Percentiles rank a stretch among this genome's conserved stretches.
phyloP scores from a whole-genome alignment of 768 basidiomycete genomes.

The Boletus insuetus region DNA sequence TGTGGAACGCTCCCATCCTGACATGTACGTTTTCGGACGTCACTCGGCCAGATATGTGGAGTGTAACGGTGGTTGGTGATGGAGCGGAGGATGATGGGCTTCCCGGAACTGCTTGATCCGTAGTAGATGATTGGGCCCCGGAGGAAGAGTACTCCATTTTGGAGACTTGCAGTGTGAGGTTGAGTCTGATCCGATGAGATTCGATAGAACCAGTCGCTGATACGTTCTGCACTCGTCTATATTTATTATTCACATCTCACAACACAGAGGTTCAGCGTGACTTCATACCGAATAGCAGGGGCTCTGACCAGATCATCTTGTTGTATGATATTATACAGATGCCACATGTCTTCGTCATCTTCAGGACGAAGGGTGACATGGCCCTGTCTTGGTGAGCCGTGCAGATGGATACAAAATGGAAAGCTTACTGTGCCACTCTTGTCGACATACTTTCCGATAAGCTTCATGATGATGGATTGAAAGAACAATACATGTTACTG shows the following conservation, averaged over 20 bases:
- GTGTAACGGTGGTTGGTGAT: conserved; percentile 46
- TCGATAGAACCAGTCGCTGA: conserved; percentile 93
- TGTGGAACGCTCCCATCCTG: conserved; percentile 91
- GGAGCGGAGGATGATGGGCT: conserved; percentile 31
- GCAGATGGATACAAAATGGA: not conserved
- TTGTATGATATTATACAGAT: conserved; percentile 95
- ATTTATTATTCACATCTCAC: conserved; percentile 7
- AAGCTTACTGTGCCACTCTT: conserved; percentile 73
- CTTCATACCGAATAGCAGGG: conserved; percentile 70
- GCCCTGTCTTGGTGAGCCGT: conserved; percentile 53
- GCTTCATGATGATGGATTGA: conserved; percentile 61
- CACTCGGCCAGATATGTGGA: conserved; percentile 88
- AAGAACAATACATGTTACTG: not conserved
- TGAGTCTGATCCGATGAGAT: conserved; percentile 82
- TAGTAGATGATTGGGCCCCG: conserved; percentile 47
- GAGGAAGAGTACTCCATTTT: conserved; percentile 81
- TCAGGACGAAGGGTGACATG: conserved; percentile 94
- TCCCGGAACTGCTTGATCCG: conserved; percentile 36
- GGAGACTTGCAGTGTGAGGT: conserved; percentile 79
- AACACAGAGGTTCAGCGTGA: not conserved
- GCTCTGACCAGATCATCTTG: conserved; percentile 86
- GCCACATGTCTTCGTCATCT: conserved; percentile 99
- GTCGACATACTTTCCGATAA: conserved; percentile 78
- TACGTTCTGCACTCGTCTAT: conserved; percentile 81
- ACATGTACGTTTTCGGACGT: conserved; percentile 85